Evolutionary conservation across 1,284 basidiomycete genomes (phyloP), one percentile per base, ranked within the genome.

Genomic region (Omphalotus olearius): DNA sequence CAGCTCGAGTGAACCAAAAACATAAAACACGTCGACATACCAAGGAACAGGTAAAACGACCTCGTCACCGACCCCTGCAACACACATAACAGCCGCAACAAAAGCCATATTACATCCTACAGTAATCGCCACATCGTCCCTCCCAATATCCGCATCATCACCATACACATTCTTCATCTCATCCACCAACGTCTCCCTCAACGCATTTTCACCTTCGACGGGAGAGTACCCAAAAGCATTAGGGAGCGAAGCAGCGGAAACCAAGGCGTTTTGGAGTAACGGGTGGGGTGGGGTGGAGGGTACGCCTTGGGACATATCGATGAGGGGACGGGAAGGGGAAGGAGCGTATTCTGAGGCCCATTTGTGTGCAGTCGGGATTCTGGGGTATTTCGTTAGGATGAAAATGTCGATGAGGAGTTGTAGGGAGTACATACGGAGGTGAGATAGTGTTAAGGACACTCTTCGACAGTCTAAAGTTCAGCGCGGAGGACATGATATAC

Each of bases 31-130:
- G 60, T 33, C 13, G 4, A 33, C 30, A 57, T 62, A 86, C 85
- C 87, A 89, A 9, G 92, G 91, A 0, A 85, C 73, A 5, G 91
- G 90, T 13, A 94, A 66, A 45, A 96, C 84, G 38, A 93, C 72
- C 57, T 88, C 86, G 54, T 91, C 86, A 0, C 86, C 87, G 2
- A 79, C 71, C 55, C 82, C 79, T 16, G 85, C 88, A 4, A 96
- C 64, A 13, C 78, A 75, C 74, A 84, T 81, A 6, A 83, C 72
- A 0, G 75, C 68, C 0, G 85, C 77, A 11, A 83, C 74, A 59
- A 90, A 91, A 1, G 87, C 86, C 64, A 89, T 66, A 59, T 88
- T 88, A 59, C 82, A 84, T 3, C 85, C 85, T 1, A 83, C 73
- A 0, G 85, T 87, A 56, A 88, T 62, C 1, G 76, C 77, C 20